Conservation (phyloP, 371 early-diverging fungal genomes). For the Syncephalastrum sp. region DNA sequence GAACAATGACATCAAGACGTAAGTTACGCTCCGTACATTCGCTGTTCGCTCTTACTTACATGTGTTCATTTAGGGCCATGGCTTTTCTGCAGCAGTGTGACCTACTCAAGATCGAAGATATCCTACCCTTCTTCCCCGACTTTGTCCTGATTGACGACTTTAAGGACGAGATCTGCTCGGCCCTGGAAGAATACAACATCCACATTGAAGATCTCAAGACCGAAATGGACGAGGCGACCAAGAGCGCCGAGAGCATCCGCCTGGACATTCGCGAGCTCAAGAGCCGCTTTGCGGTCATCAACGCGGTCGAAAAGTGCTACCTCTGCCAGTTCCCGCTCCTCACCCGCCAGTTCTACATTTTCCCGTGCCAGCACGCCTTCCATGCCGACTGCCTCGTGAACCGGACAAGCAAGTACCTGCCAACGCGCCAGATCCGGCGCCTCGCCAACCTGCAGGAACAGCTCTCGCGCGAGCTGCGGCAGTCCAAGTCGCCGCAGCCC, state of each 20-base stretch:
- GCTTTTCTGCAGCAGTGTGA: slow-evolving; percentile 76
- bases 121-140: slow-evolving; percentile 94
- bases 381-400: slow-evolving; percentile 86
- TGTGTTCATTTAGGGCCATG: slow-evolving; percentile 63
- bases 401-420: slow-evolving; percentile 35
- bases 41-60: neutral
- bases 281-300: slow-evolving; percentile 73
- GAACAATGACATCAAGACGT: slow-evolving; percentile 79
- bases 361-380: slow-evolving; percentile 94
- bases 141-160: slow-evolving; percentile 94
- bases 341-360: slow-evolving; percentile 87
- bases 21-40: slow-evolving; percentile 5
- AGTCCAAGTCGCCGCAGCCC: slow-evolving; percentile 2
- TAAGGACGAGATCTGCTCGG: slow-evolving; percentile 84
- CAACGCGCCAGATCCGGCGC: slow-evolving; percentile 35
- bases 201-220: slow-evolving; percentile 77
- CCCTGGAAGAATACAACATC: slow-evolving; percentile 82
- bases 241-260: slow-evolving; percentile 81
- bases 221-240: slow-evolving; percentile 91
- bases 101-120: slow-evolving; percentile 90
- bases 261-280: slow-evolving; percentile 76
- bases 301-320: slow-evolving; percentile 79
- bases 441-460: slow-evolving; percentile 58
- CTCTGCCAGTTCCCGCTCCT: slow-evolving; percentile 75
- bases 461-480: slow-evolving; percentile 40